Conservation (phyloP, 345 rosid species). For the Cardiospermum halicacabum region DNA sequence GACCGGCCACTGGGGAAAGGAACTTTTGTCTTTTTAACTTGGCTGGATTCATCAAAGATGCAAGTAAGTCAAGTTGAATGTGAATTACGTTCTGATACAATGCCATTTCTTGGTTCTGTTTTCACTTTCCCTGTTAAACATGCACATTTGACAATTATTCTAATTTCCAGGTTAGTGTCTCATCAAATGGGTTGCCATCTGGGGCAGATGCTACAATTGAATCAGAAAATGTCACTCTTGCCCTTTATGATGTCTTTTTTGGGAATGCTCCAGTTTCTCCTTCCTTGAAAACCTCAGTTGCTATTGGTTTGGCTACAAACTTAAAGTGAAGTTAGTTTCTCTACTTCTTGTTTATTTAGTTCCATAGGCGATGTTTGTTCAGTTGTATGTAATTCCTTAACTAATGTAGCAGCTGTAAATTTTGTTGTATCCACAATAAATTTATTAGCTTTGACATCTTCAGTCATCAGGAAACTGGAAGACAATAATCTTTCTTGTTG, state of each 20-base stretch:
- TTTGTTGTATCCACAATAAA: background rate
- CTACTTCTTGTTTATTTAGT: background rate
- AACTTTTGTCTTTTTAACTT: conserved; percentile 65
- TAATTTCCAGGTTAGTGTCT: conserved; percentile 52
- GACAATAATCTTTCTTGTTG: background rate
- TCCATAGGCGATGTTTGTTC: background rate
- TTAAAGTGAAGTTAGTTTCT: conserved; percentile 30
- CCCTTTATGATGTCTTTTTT: conserved; percentile 72
- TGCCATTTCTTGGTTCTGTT: background rate
- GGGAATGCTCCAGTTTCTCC: conserved; percentile 82
- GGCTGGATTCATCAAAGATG: conserved; percentile 66
- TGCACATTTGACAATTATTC: background rate
- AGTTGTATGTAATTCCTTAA: background rate
- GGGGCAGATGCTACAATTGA: conserved; percentile 50
- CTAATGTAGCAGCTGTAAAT: background rate
- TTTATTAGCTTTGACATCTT: background rate
- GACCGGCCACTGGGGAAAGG: conserved; percentile 67
- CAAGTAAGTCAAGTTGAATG: conserved; percentile 42
- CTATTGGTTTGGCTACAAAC: conserved; percentile 39
- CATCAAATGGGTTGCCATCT: conserved; percentile 51
- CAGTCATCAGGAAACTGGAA: background rate
- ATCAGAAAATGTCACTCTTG: conserved; percentile 51
- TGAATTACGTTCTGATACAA: background rate
- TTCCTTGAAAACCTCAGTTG: conserved; percentile 62
- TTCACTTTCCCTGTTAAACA: background rate